Percentiles rank a stretch among this genome's conserved stretches.
phyloP scores from a whole-genome alignment of 2,329 filamentous ascomycete genomes.

The Anthostomella pinea region DNA sequence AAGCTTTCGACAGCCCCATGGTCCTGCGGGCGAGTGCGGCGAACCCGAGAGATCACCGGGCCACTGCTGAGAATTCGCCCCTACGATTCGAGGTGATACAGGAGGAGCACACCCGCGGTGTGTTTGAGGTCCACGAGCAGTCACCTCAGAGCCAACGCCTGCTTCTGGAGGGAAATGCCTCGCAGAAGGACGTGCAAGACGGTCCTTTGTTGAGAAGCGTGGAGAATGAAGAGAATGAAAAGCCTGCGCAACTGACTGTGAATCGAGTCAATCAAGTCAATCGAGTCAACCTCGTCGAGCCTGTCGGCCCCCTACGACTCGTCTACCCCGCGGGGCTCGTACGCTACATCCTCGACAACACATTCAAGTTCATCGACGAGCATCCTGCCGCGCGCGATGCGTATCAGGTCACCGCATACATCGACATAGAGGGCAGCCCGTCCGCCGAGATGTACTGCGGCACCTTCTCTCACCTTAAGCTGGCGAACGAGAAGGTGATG shows the following conservation, averaged over 20 bases:
- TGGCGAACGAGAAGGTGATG: conserved; percentile 4
- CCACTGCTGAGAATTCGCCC: background rate
- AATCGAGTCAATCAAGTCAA: background rate
- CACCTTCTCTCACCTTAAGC: background rate
- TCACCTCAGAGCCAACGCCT: no score
- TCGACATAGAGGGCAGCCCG: background rate
- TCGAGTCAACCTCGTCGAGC: conserved; percentile 3
- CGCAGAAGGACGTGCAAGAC: background rate
- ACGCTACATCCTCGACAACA: background rate
- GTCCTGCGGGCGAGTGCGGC: background rate
- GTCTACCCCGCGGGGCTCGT: background rate
- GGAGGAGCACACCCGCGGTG: background rate
- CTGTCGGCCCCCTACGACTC: conserved; percentile 1
- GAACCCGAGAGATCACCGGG: no score
- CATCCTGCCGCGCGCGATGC: background rate
- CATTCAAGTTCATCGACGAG: background rate
- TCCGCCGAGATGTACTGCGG: conserved; percentile 2
- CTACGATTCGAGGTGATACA: background rate
- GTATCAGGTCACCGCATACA: conserved; percentile 6
- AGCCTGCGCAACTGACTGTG: background rate
- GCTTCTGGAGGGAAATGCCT: no score
- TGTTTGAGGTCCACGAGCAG: no score
- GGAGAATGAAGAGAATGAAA: background rate
- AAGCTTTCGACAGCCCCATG: background rate
- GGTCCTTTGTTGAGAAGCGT: background rate